Conservation (phyloP, 2,329 filamentous ascomycete species). For the Monosporascus sp. region DNA sequence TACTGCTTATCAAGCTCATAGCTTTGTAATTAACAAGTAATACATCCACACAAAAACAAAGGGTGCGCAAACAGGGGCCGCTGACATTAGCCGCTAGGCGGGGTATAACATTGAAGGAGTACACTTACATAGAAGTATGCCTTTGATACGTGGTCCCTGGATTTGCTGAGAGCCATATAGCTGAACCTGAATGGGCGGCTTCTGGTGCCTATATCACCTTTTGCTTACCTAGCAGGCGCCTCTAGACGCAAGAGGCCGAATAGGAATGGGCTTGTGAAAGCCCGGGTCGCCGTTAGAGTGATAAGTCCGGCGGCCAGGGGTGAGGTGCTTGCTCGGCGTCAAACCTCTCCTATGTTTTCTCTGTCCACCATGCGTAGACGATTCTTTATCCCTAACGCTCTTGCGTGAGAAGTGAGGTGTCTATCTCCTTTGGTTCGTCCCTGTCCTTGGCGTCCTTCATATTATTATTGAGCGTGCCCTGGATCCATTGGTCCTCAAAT, state of each 20-base stretch:
- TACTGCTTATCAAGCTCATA: neutral
- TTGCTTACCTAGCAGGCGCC: too few relatives aligned
- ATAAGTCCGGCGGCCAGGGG: neutral
- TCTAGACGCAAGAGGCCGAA: too few relatives aligned
- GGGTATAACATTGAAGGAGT: too few relatives aligned
- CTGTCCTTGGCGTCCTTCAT: neutral
- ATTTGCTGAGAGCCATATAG: neutral
- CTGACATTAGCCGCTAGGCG: too few relatives aligned
- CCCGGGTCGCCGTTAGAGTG: neutral
- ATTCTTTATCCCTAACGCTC: slow-evolving; percentile 2
- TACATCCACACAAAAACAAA: neutral
- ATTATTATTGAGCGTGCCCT: neutral
- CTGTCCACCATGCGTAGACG: neutral
- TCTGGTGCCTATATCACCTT: too few relatives aligned
- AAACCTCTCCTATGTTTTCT: slow-evolving; percentile 4
- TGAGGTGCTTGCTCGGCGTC: neutral
- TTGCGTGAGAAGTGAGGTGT: neutral
- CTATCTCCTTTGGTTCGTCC: neutral
- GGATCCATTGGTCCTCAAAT: slow-evolving; percentile 9
- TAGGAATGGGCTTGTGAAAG: too few relatives aligned
- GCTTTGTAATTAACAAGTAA: neutral
- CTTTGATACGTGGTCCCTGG: neutral
- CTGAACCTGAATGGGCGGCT: neutral
- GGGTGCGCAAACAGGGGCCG: neutral
- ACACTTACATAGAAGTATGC: too few relatives aligned